A percentile compares a stretch with the other conserved stretches of the same genome.
These are phyloP conservation scores for Peronospora destructor DNA, from an alignment of 352 stramenopile species.

Conservation along the genomic window DNA sequence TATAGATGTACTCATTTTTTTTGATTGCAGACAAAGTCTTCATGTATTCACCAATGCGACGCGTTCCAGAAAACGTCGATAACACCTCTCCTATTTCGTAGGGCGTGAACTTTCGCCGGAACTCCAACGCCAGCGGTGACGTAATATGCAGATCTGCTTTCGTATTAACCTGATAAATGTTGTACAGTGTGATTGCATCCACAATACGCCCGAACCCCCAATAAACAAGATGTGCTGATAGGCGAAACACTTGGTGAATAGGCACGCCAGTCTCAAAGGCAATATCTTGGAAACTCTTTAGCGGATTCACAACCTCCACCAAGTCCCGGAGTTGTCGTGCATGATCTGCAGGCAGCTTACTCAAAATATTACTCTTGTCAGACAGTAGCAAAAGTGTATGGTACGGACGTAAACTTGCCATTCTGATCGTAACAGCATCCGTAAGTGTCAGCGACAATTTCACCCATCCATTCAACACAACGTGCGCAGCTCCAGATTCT, in stretches of 20 bases:
- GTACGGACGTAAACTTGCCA: slow-evolving; percentile 69
- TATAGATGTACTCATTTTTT: slow-evolving; percentile 84
- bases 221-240: slow-evolving; percentile 77
- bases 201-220: slow-evolving; percentile 77
- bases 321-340: slow-evolving; percentile 69
- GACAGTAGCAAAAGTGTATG: slow-evolving; percentile 71
- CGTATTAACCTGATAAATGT: slow-evolving; percentile 77
- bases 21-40: slow-evolving; percentile 55
- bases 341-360: slow-evolving; percentile 60
- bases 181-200: slow-evolving; percentile 80
- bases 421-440: slow-evolving; percentile 50
- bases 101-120: slow-evolving; percentile 60
- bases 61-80: slow-evolving; percentile 60
- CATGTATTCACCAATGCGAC: slow-evolving; percentile 72
- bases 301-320: slow-evolving; percentile 66
- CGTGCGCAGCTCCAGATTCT: slow-evolving; percentile 63
- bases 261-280: slow-evolving; percentile 67
- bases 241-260: slow-evolving; percentile 76
- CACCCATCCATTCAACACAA: slow-evolving; percentile 82
- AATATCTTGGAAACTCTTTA: slow-evolving; percentile 84
- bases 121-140: slow-evolving; percentile 56
- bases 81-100: slow-evolving; percentile 71
- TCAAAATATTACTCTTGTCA: slow-evolving; percentile 59
- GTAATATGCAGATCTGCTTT: slow-evolving; percentile 44
- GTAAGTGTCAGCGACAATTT: slow-evolving; percentile 80